A percentile compares a stretch with the other conserved stretches of the same genome.
Conservation (phyloP, 169 alveolate genomes). For the Perkinsus olseni region DNA sequence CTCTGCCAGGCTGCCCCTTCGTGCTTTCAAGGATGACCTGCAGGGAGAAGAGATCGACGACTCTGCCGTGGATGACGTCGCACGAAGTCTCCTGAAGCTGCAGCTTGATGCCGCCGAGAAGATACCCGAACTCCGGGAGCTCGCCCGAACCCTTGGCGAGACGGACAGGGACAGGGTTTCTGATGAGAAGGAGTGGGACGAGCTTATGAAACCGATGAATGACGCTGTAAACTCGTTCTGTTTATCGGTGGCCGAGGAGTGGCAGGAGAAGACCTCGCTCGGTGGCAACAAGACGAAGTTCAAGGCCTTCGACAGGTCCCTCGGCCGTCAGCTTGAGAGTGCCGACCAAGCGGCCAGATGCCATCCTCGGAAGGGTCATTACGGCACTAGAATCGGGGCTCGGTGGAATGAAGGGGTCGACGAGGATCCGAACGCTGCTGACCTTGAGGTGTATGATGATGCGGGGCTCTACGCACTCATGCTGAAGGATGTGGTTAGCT, state of each 20-base stretch:
- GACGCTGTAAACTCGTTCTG: not conserved
- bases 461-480: not conserved
- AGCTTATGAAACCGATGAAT: not conserved
- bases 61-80: not conserved
- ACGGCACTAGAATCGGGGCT: not conserved
- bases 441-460: not conserved
- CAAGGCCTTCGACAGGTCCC: not conserved
- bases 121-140: not conserved
- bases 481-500: not conserved
- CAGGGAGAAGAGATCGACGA: not conserved
- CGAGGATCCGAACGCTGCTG: not conserved
- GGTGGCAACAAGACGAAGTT: not conserved
- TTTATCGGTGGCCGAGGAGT: not conserved
- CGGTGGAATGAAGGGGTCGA: not conserved
- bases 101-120: not conserved
- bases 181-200: not conserved
- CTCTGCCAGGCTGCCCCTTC: not conserved
- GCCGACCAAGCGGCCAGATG: not conserved
- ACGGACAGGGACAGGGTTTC: not conserved
- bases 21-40: not conserved
- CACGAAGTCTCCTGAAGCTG: not conserved
- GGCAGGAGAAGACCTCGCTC: not conserved
- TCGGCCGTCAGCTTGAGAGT: not conserved
- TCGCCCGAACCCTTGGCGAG: not conserved
- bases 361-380: not conserved